Evolutionary conservation across 2,329 filamentous ascomycete genomes (phyloP).

Genomic region (Pseudogymnoascus sp.): DNA sequence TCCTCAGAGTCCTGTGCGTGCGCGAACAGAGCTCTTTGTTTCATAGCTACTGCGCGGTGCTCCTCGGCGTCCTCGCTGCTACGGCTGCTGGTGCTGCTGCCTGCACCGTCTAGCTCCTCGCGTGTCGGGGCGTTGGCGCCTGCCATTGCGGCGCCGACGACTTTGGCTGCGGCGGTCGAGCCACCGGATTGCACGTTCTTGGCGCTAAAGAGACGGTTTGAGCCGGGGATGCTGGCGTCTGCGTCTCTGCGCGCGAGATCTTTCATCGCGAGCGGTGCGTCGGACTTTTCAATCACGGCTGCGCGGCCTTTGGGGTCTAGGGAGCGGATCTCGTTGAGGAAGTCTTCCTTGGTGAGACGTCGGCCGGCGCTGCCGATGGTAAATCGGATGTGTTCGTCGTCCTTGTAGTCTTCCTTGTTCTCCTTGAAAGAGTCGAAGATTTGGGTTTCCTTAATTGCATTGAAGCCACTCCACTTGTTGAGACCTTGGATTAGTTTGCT

Average conservation of each 20-base stretch:
- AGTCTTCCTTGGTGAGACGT: constrained; percentile 74
- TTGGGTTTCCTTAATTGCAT: constrained; percentile 14
- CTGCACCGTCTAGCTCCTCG: neutral
- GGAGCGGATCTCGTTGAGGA: constrained; percentile 65
- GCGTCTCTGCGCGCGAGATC: constrained; percentile 25
- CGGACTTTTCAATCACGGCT: constrained; percentile 23
- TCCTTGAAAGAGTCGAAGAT: constrained; percentile 10
- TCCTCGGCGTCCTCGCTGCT: constrained; percentile 1
- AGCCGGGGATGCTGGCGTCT: constrained; percentile 19
- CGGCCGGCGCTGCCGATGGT: constrained; percentile 66
- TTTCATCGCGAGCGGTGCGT: constrained; percentile 26
- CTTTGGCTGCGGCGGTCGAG: constrained; percentile 13
- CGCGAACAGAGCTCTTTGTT: constrained; percentile 33
- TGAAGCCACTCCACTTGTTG: constrained; percentile 23
- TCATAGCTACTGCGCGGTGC: neutral
- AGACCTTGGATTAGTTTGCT: neutral
- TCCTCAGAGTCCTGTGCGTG: constrained; percentile 28
- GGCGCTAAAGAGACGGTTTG: constrained; percentile 29
- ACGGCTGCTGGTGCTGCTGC: neutral
- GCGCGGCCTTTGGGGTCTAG: constrained; percentile 56
- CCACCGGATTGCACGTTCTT: constrained; percentile 24
- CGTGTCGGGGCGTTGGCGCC: constrained; percentile 12
- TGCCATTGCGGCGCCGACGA: constrained; percentile 19
- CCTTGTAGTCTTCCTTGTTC: constrained; percentile 43
- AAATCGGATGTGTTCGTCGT: constrained; percentile 68